A percentile compares a stretch with the other conserved stretches of the same genome.
These are phyloP conservation scores for Catunica adiposa DNA, from an alignment of 2,329 filamentous ascomycete genomes.

Conservation along the genomic window DNA sequence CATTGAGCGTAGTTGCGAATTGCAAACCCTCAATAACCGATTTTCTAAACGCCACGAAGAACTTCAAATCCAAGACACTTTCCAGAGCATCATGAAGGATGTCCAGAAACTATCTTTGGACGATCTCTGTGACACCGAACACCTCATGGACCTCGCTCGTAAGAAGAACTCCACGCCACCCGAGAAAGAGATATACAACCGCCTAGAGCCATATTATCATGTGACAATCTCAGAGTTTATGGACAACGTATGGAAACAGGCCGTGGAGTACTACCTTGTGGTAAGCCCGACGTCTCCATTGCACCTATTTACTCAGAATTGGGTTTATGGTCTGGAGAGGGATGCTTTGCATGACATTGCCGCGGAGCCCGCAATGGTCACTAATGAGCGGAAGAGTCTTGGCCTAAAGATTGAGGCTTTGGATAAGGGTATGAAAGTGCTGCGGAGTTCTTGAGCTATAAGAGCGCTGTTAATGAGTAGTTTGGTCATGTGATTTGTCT, in stretches of 20 bases:
- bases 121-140: conserved; percentile 12
- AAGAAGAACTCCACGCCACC: conserved; percentile 13
- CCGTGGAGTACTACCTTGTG: conserved; percentile 19
- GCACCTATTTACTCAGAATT: conserved; percentile 19
- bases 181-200: conserved; percentile 21
- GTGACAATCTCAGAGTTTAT: conserved; percentile 21
- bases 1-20: conserved; percentile 19
- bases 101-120: neutral
- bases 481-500: neutral
- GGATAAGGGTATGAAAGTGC: neutral
- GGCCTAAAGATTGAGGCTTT: conserved; percentile 16
- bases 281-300: conserved; percentile 19
- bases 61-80: neutral
- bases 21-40: conserved; percentile 20
- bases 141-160: neutral
- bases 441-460: neutral
- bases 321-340: conserved; percentile 18
- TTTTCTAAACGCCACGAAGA: neutral
- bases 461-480: neutral
- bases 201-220: conserved; percentile 22
- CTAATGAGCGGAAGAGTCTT: conserved; percentile 27
- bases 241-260: conserved; percentile 22
- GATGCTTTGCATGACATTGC: conserved; percentile 18
- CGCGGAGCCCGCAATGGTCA: conserved; percentile 20
- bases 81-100: neutral